phyloP scores from a whole-genome alignment of 495 filamentous ascomycete genomes.

The Tuber magnatum region DNA sequence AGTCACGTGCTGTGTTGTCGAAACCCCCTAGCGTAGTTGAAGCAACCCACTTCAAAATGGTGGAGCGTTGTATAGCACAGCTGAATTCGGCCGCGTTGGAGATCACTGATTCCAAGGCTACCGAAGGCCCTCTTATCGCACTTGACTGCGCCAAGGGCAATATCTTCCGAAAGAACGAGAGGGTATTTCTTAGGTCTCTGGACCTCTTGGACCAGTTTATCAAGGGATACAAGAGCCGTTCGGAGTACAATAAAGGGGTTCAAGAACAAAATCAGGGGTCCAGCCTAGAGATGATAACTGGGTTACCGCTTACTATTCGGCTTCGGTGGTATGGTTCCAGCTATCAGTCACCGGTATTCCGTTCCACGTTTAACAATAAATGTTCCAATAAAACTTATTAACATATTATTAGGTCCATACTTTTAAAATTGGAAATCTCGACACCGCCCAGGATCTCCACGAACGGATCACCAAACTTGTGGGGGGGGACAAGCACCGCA shows the following conservation, averaged over 20 bases:
- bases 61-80: conserved; percentile 68
- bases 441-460: conserved; percentile 39
- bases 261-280: conserved; percentile 27
- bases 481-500: conserved; percentile 28
- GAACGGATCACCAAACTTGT: conserved; percentile 32
- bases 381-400: conserved; percentile 9
- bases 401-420: conserved; percentile 27
- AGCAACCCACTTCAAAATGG: conserved; percentile 68
- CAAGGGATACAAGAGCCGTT: conserved; percentile 49
- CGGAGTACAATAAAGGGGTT: conserved; percentile 46
- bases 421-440: conserved; percentile 38
- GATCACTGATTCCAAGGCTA: background rate
- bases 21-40: conserved; percentile 46
- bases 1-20: conserved; percentile 24
- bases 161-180: background rate
- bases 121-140: background rate
- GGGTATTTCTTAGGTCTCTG: conserved; percentile 33
- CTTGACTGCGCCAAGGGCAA: background rate
- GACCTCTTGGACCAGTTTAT: conserved; percentile 54
- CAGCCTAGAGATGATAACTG: conserved; percentile 36
- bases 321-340: conserved; percentile 23
- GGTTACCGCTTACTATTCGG: conserved; percentile 23
- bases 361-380: conserved; percentile 4
- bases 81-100: conserved; percentile 58
- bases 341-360: conserved; percentile 30